Evolutionary conservation across 768 basidiomycete species (phyloP).

Genomic region (Mycena chlorophos): DNA sequence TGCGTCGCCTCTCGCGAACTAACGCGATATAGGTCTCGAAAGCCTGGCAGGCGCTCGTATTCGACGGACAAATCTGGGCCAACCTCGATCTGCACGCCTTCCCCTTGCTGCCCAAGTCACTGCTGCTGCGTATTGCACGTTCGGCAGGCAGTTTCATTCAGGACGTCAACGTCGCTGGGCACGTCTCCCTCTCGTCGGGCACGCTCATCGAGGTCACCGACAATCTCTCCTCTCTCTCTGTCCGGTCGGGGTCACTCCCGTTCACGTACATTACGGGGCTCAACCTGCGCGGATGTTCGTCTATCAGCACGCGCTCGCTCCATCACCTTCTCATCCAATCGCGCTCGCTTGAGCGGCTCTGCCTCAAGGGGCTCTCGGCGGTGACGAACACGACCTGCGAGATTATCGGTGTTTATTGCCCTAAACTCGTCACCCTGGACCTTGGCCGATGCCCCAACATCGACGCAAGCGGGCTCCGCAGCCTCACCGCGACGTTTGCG

Average conservation of each 20-base stretch:
- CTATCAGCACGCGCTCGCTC: constrained; percentile 64
- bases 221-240: constrained; percentile 49
- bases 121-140: constrained; percentile 54
- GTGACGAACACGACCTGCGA: constrained; percentile 78
- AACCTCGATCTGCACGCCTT: constrained; percentile 63
- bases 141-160: constrained; percentile 65
- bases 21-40: constrained; percentile 62
- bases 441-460: constrained; percentile 71
- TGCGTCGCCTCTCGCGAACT: background rate
- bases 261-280: constrained; percentile 71
- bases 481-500: constrained; percentile 45
- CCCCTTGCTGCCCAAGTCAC: constrained; percentile 50
- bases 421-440: constrained; percentile 59
- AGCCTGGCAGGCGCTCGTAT: constrained; percentile 70
- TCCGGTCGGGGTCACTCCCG: constrained; percentile 35
- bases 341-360: constrained; percentile 55
- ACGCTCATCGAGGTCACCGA: constrained; percentile 55
- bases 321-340: constrained; percentile 70
- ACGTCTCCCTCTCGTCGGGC: constrained; percentile 49
- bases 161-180: constrained; percentile 63
- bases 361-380: constrained; percentile 64
- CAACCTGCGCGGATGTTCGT: constrained; percentile 71
- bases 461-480: constrained; percentile 60
- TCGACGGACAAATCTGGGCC: constrained; percentile 88
- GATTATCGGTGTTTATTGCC: constrained; percentile 59